Conservation (phyloP, 257 asterid genomes). For the Forsythia suspensa region DNA sequence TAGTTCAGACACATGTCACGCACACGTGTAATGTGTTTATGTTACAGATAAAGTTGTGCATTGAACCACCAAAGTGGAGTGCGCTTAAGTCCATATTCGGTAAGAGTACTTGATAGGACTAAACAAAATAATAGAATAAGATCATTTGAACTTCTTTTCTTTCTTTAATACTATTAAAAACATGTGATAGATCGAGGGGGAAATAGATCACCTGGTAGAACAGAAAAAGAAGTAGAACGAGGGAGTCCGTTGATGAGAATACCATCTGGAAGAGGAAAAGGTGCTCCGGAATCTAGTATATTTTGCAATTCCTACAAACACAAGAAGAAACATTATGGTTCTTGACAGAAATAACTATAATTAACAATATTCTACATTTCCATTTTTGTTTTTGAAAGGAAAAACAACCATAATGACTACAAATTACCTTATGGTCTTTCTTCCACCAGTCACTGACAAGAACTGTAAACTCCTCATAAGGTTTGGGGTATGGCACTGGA, state of each 20-base stretch:
- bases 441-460: constrained; percentile 84
- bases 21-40: no score
- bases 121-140: not conserved
- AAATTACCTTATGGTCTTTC: constrained; percentile 63
- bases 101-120: not conserved
- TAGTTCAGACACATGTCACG: no score
- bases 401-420: not conserved
- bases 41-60: not conserved
- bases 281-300: constrained; percentile 49
- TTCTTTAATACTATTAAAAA: no score
- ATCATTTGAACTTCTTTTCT: not conserved
- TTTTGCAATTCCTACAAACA: constrained; percentile 50
- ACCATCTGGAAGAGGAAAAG: constrained; percentile 56
- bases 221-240: constrained; percentile 37
- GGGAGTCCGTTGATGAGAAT: constrained; percentile 73
- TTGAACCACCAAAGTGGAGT: not conserved
- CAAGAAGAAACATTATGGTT: not conserved
- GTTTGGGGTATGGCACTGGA: constrained; percentile 69
- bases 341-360: not conserved
- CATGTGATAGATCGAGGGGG: not conserved
- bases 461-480: constrained; percentile 51
- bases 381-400: no score
- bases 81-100: not conserved
- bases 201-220: constrained; percentile 45
- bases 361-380: not conserved